Percentiles rank a stretch among this genome's conserved stretches.
phyloP scores from a whole-genome alignment of 1,284 basidiomycete genomes.

The Heterobasidion irregulare region DNA sequence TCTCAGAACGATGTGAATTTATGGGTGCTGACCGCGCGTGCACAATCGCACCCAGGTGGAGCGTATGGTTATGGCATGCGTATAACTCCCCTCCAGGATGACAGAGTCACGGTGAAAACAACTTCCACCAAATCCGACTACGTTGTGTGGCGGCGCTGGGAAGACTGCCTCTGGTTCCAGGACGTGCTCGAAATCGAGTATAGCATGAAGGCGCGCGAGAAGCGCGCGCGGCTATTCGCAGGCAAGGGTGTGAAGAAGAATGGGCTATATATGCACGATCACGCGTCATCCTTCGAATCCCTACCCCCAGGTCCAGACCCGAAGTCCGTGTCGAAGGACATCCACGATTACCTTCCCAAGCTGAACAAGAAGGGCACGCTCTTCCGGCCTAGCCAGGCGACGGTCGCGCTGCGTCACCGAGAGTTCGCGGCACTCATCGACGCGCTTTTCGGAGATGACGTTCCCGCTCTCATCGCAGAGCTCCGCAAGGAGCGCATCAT shows the following conservation, averaged over 20 bases:
- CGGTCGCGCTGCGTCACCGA: slow-evolving; percentile 48
- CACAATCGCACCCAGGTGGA: slow-evolving; percentile 30
- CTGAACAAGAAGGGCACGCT: slow-evolving; percentile 64
- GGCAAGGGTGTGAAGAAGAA: slow-evolving; percentile 73
- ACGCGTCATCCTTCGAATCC: slow-evolving; percentile 74
- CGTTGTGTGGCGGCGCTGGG: slow-evolving; percentile 71
- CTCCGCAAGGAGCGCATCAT: slow-evolving; percentile 48
- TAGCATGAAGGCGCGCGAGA: slow-evolving; percentile 47
- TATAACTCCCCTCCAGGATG: slow-evolving; percentile 34
- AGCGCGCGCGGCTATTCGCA: slow-evolving; percentile 50
- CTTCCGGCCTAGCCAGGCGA: slow-evolving; percentile 62
- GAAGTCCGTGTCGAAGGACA: slow-evolving; percentile 52
- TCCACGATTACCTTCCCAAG: slow-evolving; percentile 56
- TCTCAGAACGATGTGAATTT: neutral
- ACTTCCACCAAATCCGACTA: slow-evolving; percentile 39
- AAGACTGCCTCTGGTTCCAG: slow-evolving; percentile 71
- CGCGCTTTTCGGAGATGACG: slow-evolving; percentile 46
- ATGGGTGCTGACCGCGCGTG: neutral
- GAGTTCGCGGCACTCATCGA: slow-evolving; percentile 54
- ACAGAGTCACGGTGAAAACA: slow-evolving; percentile 14
- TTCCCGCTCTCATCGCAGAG: slow-evolving; percentile 58
- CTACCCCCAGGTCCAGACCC: slow-evolving; percentile 78
- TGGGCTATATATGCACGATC: slow-evolving; percentile 60
- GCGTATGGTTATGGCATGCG: slow-evolving; percentile 54
- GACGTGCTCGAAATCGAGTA: slow-evolving; percentile 61